Base-by-base conservation (phyloP, 1,284 basidiomycete genomes). In the Ceratobasidium sp. region DNA sequence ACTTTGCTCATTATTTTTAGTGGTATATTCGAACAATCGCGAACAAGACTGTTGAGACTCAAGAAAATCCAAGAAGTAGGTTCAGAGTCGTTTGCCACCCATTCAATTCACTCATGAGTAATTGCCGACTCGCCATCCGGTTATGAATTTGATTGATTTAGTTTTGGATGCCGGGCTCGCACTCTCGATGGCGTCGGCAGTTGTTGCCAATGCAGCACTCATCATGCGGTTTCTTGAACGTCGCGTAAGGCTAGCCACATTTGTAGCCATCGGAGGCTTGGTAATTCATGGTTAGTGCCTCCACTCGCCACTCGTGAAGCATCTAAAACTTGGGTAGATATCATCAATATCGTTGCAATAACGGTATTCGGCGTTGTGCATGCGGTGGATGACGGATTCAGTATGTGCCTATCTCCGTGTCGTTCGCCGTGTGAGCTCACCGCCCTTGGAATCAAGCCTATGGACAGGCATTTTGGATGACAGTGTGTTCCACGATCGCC, bases 391-490 rank as follows among this genome's bases (percentile, higher is more conserved):
- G 88, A 89, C 64, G 89, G 86, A 0, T 91, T 89, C 77, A 87
- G 88, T 0, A 38, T 27, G 53, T 52, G 15, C 71, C 22, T 71
- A 73, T 22, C n/a, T 70, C 88, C 92, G 94, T 77, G 62, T 86
- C 1, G 86, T 94, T 77, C 92, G 7, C 13, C 15, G 15, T 4
- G 84, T 5, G 12, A 20, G 27, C 38, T 56, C 6, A 56, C 5
- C 34, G 54, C 38, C 34, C 17, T 43, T 27, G 13, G 15, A 20
- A 27, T 43, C 22, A 29, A 56, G 56, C 54, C 20, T 76, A 77
- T 50, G 73, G 87, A 0, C 84, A 90, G 74, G 83, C 91, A 0
- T 94, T 88, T 75, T 95, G 91, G 92, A 85, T 91, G 79, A 91
- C 88, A 0, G 80, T 92, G 7, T 92, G 90, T 73, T 90, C 90